Evolutionary conservation across 2,329 filamentous ascomycete genomes (phyloP), one percentile per base, ranked within the genome.

Genomic region (Fusarium sp.): DNA sequence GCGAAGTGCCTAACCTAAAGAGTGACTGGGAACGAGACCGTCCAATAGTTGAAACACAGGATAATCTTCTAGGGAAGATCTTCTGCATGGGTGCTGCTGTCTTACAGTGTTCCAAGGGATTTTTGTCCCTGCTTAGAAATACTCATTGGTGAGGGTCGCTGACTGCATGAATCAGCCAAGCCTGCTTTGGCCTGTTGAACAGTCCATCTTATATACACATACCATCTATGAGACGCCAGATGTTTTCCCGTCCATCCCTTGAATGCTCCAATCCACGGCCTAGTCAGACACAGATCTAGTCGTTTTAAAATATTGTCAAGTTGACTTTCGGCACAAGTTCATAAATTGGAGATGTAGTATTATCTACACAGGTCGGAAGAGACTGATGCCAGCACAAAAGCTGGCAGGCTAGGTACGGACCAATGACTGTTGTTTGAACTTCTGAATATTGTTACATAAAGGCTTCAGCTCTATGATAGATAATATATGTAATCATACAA

Each of bases 401-500:
- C 34, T 7, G 34, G 18, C 18, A n/a, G 34, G 18, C 18, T n/a
- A 12, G 34, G 34, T 12, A n/a, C 10, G 18, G 34, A n/a, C 10
- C 6, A n/a, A 38, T n/a, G 9, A 22, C 34, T 20, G 15, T 27
- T 47, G 45, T 46, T 49, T 49, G 27, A 46, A 56, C 30, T 7
- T 47, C 45, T 62, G 43, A 34, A 58, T 57, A 53, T 65, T 71
- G 54, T 52, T 67, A 70, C 68, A 65, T 44, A 61, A 71, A 57
- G 45, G 38, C 40, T 56, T 55, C 38, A 49, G 45, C 60, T 71
- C 60, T 67, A 72, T 64, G 46, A 43, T 67, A n/a, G 24, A 46
- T 62, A 55, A 41, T 67, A 45, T 61, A 60, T 43, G 44, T 61
- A 54, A 54, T 70, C 51, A 53, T 71, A 70, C 68, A 65, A 69